A percentile compares a stretch with the other conserved stretches of the same genome.
Conservation (phyloP, 2,329 filamentous ascomycete genomes). For the Alternaria infectoria region DNA sequence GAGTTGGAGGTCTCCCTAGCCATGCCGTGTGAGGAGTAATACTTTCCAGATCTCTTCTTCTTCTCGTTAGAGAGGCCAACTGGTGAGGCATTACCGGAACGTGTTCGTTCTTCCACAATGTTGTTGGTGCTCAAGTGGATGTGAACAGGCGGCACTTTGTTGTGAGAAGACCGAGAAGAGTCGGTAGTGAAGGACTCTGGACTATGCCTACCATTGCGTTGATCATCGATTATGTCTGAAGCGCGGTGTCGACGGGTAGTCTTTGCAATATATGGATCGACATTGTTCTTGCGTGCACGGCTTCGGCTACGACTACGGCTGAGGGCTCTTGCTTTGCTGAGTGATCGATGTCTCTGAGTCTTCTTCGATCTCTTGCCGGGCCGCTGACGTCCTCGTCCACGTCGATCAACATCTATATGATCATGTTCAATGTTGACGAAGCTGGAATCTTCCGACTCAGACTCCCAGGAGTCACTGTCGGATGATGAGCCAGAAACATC, state of each 20-base stretch:
- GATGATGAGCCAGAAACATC: conserved; percentile 18
- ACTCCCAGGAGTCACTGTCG: conserved; percentile 20
- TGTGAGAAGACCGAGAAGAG: conserved; percentile 24
- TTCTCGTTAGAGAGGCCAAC: conserved; percentile 12
- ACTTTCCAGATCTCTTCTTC: conserved; percentile 14
- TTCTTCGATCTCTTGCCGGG: conserved; percentile 17
- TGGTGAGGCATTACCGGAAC: conserved; percentile 16
- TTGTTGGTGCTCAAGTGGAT: conserved; percentile 24
- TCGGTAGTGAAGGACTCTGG: conserved; percentile 16
- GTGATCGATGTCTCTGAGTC: conserved; percentile 12
- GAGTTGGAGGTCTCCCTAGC: conserved; percentile 16
- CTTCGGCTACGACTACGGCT: conserved; percentile 12
- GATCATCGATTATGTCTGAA: conserved; percentile 18
- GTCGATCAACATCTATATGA: conserved; percentile 21
- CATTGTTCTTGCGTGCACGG: conserved; percentile 11
- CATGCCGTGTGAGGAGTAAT: conserved; percentile 16
- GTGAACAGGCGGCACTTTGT: conserved; percentile 24
- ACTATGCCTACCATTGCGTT: conserved; percentile 26
- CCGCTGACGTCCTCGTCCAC: conserved; percentile 20
- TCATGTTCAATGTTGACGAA: conserved; percentile 26
- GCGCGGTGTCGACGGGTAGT: conserved; percentile 14
- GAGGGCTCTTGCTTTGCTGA: conserved; percentile 14
- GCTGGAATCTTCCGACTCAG: conserved; percentile 21
- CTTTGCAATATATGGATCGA: conserved; percentile 14
- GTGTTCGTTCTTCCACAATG: conserved; percentile 15